Evolutionary conservation across 176 grass and related monocot species (phyloP).

Genomic region (Hyparrhenia diplandra): DNA sequence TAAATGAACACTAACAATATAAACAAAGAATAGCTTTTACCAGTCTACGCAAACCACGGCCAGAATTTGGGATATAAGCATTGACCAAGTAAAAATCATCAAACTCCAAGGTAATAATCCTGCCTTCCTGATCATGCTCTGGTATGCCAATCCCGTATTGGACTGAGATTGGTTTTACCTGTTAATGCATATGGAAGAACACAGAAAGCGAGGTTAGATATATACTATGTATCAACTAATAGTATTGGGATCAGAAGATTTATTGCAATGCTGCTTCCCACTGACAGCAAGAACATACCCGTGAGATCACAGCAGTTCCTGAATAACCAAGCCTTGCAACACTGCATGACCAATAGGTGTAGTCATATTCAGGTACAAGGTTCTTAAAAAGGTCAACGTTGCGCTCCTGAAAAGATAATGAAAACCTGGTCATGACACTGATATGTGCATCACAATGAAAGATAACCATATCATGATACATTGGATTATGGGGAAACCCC

Average conservation of each 20-base stretch:
- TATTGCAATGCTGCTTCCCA: not conserved
- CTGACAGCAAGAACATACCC: constrained; percentile 27
- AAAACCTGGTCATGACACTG: not conserved
- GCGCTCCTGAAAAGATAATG: constrained; percentile 28
- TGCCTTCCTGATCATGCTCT: constrained; percentile 78
- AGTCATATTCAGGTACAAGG: constrained; percentile 23
- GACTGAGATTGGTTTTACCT: constrained; percentile 83
- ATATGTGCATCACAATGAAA: not conserved
- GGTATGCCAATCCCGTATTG: constrained; percentile 62
- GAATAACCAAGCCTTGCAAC: constrained; percentile 45
- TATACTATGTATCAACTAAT: not conserved
- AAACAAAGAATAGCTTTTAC: constrained; percentile 27
- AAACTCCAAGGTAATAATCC: constrained; percentile 84
- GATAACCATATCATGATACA: not conserved
- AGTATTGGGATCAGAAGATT: not conserved
- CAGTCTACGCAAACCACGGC: constrained; percentile 58
- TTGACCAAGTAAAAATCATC: constrained; percentile 79
- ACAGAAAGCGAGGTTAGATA: constrained; percentile 7
- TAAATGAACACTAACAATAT: not conserved
- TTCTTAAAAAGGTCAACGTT: constrained; percentile 24
- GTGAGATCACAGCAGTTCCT: constrained; percentile 45
- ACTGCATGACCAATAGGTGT: constrained; percentile 53
- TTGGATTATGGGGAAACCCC: not conserved
- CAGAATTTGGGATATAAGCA: constrained; percentile 91
- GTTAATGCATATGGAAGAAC: constrained; percentile 19